Evolutionary conservation across 2,329 filamentous ascomycete species (phyloP).

Genomic region (Cyclaneusma minus): DNA sequence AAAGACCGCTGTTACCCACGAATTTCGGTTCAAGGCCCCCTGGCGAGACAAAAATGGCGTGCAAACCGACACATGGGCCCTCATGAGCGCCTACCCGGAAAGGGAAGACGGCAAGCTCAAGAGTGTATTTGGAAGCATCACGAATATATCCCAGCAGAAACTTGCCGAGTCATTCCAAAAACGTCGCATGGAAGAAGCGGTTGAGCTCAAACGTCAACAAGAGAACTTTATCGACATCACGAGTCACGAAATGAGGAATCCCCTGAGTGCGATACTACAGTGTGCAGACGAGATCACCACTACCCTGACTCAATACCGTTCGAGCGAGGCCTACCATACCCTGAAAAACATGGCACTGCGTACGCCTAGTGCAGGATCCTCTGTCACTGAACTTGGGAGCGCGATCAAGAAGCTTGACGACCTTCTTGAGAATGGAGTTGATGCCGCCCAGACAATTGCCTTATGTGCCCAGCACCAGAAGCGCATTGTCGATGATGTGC

Average conservation of each 20-base stretch:
- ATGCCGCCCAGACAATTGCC: constrained; percentile 69
- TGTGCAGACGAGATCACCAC: constrained; percentile 57
- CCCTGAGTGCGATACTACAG: constrained; percentile 58
- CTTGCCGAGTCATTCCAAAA: constrained; percentile 70
- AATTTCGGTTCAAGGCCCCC: constrained; percentile 60
- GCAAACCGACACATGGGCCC: constrained; percentile 56
- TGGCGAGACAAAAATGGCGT: constrained; percentile 44
- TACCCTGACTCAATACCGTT: constrained; percentile 20
- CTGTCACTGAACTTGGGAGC: constrained; percentile 10
- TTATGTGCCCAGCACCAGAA: constrained; percentile 69
- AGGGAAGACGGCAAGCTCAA: constrained; percentile 51
- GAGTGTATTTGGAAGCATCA: constrained; percentile 66
- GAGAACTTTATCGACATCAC: constrained; percentile 63
- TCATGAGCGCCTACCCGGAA: constrained; percentile 65
- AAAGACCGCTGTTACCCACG: constrained; percentile 48
- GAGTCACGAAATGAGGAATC: constrained; percentile 64
- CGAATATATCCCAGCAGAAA: constrained; percentile 76
- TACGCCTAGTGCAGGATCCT: no score
- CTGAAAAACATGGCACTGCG: no score
- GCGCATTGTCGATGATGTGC: constrained; percentile 51
- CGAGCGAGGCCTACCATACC: no score
- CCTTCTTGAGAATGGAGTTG: constrained; percentile 41
- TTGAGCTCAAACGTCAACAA: constrained; percentile 61
- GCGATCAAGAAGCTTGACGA: constrained; percentile 28
- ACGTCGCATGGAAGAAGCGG: constrained; percentile 62